These are phyloP conservation scores for Amanita jacksonii DNA, from an alignment of 768 basidiomycete species.

Conservation along the genomic window DNA sequence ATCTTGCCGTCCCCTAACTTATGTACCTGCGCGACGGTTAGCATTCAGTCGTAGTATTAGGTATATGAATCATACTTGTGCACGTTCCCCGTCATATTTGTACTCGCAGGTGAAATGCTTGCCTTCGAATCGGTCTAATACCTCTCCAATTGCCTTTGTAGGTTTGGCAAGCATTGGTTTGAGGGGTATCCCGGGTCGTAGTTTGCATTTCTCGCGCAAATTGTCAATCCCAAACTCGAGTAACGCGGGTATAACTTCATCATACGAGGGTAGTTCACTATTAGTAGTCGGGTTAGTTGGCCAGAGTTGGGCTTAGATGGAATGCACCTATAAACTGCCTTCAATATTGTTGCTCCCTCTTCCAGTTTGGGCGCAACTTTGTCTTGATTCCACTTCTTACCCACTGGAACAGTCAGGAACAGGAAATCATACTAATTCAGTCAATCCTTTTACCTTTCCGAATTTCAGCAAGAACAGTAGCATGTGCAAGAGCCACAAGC, in stretches of 20 bases:
- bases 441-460: slow-evolving; percentile 31
- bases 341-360: slow-evolving; percentile 67
- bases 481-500: slow-evolving; percentile 91
- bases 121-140: slow-evolving; percentile 92
- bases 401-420: slow-evolving; percentile 43
- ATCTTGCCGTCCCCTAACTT: slow-evolving; percentile 73
- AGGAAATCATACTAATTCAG: no score
- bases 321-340: slow-evolving; percentile 83
- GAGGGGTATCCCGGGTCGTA: slow-evolving; percentile 91
- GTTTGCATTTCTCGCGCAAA: slow-evolving; percentile 68
- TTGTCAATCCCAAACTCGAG: slow-evolving; percentile 67
- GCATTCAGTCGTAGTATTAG: neutral
- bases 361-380: slow-evolving; percentile 66
- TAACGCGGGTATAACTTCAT: slow-evolving; percentile 84
- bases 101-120: slow-evolving; percentile 98
- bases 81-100: slow-evolving; percentile 98
- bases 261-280: slow-evolving; percentile 91
- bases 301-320: slow-evolving; percentile 4
- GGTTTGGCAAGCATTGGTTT: slow-evolving; percentile 99
- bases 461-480: slow-evolving; percentile 73
- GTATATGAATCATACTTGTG: slow-evolving; percentile 46
- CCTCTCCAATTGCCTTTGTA: slow-evolving; percentile 96
- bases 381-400: slow-evolving; percentile 68
- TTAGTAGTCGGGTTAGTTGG: neutral
- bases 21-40: slow-evolving; percentile 55